Evolutionary conservation across 192 early-diverging fungal genomes (phyloP), one percentile per base, ranked within the genome.

Genomic region (Coemansia sp.): DNA sequence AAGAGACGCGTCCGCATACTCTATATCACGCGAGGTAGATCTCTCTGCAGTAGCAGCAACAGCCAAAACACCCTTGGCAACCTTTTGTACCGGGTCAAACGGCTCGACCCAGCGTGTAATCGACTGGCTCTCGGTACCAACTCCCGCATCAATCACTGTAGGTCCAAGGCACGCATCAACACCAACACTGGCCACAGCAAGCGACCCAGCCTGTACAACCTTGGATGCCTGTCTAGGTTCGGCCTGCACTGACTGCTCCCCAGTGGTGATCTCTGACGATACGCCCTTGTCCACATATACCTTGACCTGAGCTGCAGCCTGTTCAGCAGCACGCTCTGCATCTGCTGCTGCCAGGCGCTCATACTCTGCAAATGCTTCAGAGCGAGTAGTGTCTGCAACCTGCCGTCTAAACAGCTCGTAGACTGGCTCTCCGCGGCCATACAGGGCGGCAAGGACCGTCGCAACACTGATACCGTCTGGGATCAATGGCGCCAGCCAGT

Each of bases 401-500:
- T 62, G 63, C 19, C 42, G 28, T 2, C 53, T 48, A 38, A 58
- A 34, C n/a, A 63, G 51, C 46, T 74, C 64, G 36, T 66, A 57
- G 4, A 74, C 48, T 5, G 71, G 60, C 34, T 61, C 64, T 25
- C 71, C 64, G 29, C 42, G 34, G 15, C 71, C 54, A 28, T 39
- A 42, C 1, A 74, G 71, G n/a, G 71, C 58, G 5, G 58, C 48
- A 15, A 74, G 36, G 10, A 58, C 64, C 4, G 59, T 47, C 11
- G 59, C 44, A 6, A 45, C 22, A 1, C 59, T 15, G 29, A 74
- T 44, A 11, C 64, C 71, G 0, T 29, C 55, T 0, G 71, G 71
- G 20, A 74, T 55, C 13, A 74, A 45, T 11, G 71, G 71, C 34
- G 58, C 54, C 9, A 74, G 63, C 71, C 71, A 74, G 24, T 45